Base-by-base conservation (phyloP, 305 asterid species). In the Fraxinus greggii region DNA sequence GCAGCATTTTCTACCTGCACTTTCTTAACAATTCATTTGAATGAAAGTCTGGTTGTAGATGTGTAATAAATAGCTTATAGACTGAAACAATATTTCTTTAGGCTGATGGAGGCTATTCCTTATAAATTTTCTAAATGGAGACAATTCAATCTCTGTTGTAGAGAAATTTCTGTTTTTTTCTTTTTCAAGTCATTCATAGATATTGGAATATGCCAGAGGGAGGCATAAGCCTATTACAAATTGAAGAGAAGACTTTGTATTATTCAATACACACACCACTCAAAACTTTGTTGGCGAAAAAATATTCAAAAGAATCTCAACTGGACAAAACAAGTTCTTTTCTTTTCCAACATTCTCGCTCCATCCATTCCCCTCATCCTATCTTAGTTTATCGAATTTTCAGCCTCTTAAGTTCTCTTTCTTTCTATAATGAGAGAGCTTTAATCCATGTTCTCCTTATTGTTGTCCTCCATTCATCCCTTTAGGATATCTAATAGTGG, bases 1-100 rank as follows among this genome's bases (percentile, higher is more conserved):
- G 10, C 48, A 26, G 56, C 86, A 63, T 78, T 84, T 65, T 63
- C 73, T 38, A 76, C 24, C 8, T 72, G 72, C 65, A 19, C 73
- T 65, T 75, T 79, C 75, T 76, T 31, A 69, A 19, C 67, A 76
- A 17, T 78, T 28, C 51, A 63, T 65, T 35, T 28, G 42, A 45
- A 19, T 35, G 28, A 80, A 32, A 69, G 29, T 84, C 70, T 61
- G 32, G 70, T 59, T 45, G 32, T 69, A 79, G 54, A 81, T 76
- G 54, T 75, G 80, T 35, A 65, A 36, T 72, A 74, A 56, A 56
- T 56, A 56, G 67, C 67, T 56, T 56, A 56, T 56, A 19, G 23
- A 51, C 21, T 17, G 67, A 5, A 56, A 12, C 65, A 19, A 7
- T n/a, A 1, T 17, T 7, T 56, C 6, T 19, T 19, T 56, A 56